These are phyloP conservation scores for Polygonum aviculare DNA, from an alignment of 148 eudicot species.

Conservation along the genomic window DNA sequence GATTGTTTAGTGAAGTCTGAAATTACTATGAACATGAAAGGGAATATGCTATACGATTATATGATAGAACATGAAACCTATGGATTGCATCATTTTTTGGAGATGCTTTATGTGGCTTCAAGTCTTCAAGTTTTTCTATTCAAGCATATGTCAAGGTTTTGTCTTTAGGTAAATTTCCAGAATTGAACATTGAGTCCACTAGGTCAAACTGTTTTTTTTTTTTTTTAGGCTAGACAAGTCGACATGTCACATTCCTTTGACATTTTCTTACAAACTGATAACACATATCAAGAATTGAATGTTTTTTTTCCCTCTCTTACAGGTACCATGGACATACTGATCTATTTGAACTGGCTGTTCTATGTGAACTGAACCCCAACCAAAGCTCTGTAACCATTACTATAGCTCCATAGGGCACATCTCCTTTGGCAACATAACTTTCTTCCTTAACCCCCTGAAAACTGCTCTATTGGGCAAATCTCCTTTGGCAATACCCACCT, in stretches of 20 bases:
- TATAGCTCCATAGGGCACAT: slow-evolving; percentile 18
- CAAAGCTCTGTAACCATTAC: slow-evolving; percentile 11
- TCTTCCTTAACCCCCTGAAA: background rate
- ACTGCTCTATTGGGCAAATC: slow-evolving; percentile 19
- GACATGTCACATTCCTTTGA: background rate
- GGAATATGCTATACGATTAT: background rate
- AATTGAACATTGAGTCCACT: background rate
- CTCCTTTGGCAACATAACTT: slow-evolving; percentile 54
- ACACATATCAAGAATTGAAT: background rate
- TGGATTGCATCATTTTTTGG: background rate
- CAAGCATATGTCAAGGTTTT: background rate
- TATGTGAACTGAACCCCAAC: slow-evolving; percentile 14
- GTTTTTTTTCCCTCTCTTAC: slow-evolving; percentile 14
- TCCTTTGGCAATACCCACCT: slow-evolving; percentile 55
- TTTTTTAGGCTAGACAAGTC: background rate
- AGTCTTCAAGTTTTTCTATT: background rate
- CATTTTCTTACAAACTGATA: slow-evolving; percentile 1
- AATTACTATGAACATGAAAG: background rate
- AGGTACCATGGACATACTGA: slow-evolving; percentile 34
- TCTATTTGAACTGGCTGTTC: slow-evolving; percentile 29
- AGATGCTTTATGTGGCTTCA: background rate
- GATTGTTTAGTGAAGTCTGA: background rate
- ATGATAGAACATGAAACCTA: background rate
- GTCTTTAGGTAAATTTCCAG: background rate
- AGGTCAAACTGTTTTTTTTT: background rate